Base-by-base conservation (phyloP, 345 rosid species). In the Bruguiera sexangula region DNA sequence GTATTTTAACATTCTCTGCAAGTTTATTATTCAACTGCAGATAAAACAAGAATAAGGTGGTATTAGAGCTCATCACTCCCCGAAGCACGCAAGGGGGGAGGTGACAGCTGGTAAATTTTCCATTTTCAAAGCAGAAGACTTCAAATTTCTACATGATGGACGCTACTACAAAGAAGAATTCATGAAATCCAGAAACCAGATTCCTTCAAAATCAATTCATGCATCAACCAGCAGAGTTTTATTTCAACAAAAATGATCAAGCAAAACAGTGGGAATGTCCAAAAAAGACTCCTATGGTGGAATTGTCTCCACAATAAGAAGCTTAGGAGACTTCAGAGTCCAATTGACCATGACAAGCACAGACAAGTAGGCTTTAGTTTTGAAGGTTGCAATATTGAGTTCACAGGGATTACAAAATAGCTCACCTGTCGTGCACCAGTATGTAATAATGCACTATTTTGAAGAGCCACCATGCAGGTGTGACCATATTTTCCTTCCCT, bases 401-500 rank as follows among this genome's bases (percentile, higher is more conserved):
- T 22, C 46, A 32, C 30, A 57, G 30, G 29, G n/a, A 66, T 32
- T 55, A 52, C 62, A 54, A 50, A 61, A 51, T 59, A 60, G 53
- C 11, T 67, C 71, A 94, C 98, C 89, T 89, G 93, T 19, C 85
- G 81, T 29, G 79, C 71, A 70, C 88, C 90, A 81, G 65, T 82
- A 74, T 77, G 73, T 66, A 80, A 77, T 69, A 83, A 51, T 63
- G 98, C 83, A 55, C 95, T 81, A 77, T 94, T 94, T 79, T 94
- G 96, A 78, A 94, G 93, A 73, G 96, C 85, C 63, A 90, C 82
- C 65, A 89, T 89, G 71, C 96, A 91, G 68, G 91, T 86, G 60
- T 91, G 93, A 79, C 76, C 71, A 77, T 86, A 89, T 79, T 94
- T 94, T 69, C 87, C 96, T 83, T 89, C 93, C 90, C 97, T 94